These are phyloP conservation scores for Phytopythium boreale DNA, from an alignment of 352 stramenopile species.

Conservation along the genomic window DNA sequence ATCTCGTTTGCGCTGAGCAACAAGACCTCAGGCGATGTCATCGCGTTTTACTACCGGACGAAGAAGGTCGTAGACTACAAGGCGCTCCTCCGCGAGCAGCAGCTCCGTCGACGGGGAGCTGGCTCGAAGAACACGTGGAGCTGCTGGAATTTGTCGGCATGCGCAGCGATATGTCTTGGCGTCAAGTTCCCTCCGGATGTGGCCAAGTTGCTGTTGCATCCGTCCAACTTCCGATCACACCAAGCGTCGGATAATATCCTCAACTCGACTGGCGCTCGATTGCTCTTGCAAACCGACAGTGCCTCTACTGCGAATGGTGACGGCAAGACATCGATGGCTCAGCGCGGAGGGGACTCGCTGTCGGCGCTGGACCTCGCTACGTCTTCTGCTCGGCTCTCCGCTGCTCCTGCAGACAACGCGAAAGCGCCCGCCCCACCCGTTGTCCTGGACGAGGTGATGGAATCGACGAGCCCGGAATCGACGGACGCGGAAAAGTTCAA, in stretches of 20 bases:
- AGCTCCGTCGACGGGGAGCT: slow-evolving; percentile 74
- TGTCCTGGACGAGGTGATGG: slow-evolving; percentile 20
- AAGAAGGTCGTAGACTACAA: slow-evolving; percentile 99
- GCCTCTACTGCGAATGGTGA: not conserved
- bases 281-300: slow-evolving; percentile 26
- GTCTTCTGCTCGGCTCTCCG: not conserved
- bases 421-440: not conserved
- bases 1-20: slow-evolving; percentile 94
- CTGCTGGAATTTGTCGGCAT: slow-evolving; percentile 85
- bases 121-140: slow-evolving; percentile 89
- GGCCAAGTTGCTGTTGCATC: slow-evolving; percentile 66
- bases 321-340: not conserved
- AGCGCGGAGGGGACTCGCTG: not conserved
- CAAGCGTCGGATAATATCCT: slow-evolving; percentile 86
- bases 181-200: slow-evolving; percentile 76
- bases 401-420: not conserved
- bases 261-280: slow-evolving; percentile 63
- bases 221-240: slow-evolving; percentile 82
- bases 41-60: slow-evolving; percentile 98
- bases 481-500: slow-evolving; percentile 37
- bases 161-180: slow-evolving; percentile 75
- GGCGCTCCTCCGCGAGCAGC: slow-evolving; percentile 85
- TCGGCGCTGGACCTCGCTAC: slow-evolving; percentile 20
- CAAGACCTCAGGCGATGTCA: slow-evolving; percentile 96
- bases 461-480: slow-evolving; percentile 20